phyloP scores from a whole-genome alignment of 768 basidiomycete genomes.

The Panaeolus cyanescens region DNA sequence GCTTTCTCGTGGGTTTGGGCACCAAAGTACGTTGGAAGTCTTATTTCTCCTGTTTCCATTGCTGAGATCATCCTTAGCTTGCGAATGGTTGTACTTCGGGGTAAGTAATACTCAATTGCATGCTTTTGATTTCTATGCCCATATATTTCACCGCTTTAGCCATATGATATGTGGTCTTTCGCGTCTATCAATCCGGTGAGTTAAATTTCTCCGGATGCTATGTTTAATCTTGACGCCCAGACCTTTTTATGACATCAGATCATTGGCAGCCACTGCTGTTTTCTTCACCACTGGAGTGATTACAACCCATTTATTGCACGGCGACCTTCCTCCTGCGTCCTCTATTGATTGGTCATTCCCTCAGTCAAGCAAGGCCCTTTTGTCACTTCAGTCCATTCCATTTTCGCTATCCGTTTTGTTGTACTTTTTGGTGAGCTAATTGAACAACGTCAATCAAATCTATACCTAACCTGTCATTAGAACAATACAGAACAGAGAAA shows the following conservation, averaged over 20 bases:
- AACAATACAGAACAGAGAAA: constrained; percentile 7
- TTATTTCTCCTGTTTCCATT: constrained; percentile 6
- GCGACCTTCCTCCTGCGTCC: constrained; percentile 28
- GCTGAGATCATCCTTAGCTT: constrained; percentile 33
- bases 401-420: constrained; percentile 32
- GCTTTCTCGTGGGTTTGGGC: constrained; percentile 59
- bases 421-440: constrained; percentile 18
- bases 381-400: constrained; percentile 41
- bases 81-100: constrained; percentile 69
- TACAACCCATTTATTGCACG: constrained; percentile 43
- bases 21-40: constrained; percentile 42
- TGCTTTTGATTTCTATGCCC: background rate
- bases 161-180: constrained; percentile 69
- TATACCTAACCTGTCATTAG: background rate
- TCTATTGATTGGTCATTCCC: constrained; percentile 41
- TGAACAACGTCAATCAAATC: background rate
- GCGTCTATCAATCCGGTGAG: constrained; percentile 55
- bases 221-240: constrained; percentile 10
- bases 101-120: constrained; percentile 36
- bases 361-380: constrained; percentile 33
- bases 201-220: constrained; percentile 7
- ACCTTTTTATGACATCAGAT: constrained; percentile 33
- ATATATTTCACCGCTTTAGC: constrained; percentile 27
- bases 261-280: constrained; percentile 52
- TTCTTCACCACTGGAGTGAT: constrained; percentile 52